These are phyloP conservation scores for Hortaea sp. DNA, from an alignment of 2,329 filamentous ascomycete species.

Conservation along the genomic window DNA sequence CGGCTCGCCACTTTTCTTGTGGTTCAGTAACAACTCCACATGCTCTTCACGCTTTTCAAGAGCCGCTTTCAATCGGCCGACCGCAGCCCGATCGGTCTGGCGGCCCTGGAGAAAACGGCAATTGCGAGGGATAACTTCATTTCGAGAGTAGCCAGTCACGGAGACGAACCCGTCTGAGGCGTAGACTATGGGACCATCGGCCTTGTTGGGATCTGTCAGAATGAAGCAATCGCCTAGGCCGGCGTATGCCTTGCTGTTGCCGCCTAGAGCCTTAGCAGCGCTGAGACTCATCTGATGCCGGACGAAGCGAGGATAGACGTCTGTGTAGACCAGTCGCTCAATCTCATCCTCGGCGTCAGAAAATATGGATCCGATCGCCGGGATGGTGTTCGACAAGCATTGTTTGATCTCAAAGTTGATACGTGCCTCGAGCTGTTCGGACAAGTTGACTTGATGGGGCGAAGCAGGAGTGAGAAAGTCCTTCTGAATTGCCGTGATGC, in stretches of 20 bases:
- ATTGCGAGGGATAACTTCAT: constrained; percentile 41
- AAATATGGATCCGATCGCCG: constrained; percentile 6
- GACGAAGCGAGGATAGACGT: constrained; percentile 45
- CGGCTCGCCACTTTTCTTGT: constrained; percentile 40
- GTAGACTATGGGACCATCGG: constrained; percentile 42
- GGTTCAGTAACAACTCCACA: constrained; percentile 43
- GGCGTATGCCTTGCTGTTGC: constrained; percentile 34
- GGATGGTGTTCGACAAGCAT: constrained; percentile 1
- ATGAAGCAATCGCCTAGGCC: constrained; percentile 52
- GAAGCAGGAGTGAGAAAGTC: constrained; percentile 4
- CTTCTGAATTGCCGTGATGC: constrained; percentile 5
- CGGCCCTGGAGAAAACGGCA: constrained; percentile 42
- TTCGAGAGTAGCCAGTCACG: constrained; percentile 41
- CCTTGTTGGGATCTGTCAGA: constrained; percentile 41
- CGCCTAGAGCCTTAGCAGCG: constrained; percentile 36
- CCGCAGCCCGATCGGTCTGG: constrained; percentile 34
- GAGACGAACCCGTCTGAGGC: constrained; percentile 43
- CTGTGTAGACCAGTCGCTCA: constrained; percentile 14
- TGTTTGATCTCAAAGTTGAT: constrained; percentile 4
- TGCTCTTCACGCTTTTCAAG: constrained; percentile 36
- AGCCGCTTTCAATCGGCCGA: constrained; percentile 33
- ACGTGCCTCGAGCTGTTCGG: background rate
- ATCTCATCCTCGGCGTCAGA: constrained; percentile 6
- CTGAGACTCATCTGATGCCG: constrained; percentile 41
- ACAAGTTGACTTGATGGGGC: constrained; percentile 5